Evolutionary conservation across 208 protist species (phyloP).

Genomic region (Eutreptiella sp.): DNA sequence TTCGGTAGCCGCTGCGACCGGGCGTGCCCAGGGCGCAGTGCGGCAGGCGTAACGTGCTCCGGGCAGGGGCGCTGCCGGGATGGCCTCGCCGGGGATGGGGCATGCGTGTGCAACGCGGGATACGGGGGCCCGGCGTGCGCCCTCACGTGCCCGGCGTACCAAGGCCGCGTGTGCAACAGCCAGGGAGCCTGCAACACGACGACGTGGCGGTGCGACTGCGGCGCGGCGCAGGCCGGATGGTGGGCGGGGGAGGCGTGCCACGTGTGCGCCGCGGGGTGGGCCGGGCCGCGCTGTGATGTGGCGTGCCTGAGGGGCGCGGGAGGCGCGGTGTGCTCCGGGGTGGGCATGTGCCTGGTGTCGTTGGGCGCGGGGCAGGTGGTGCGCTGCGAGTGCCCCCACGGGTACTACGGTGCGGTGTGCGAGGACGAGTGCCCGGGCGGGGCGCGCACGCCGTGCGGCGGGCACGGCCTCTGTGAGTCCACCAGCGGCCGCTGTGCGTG

Average conservation of each 20-base stretch:
- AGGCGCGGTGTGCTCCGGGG: no score
- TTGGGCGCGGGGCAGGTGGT: background rate
- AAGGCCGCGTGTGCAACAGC: background rate
- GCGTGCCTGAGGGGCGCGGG: no score
- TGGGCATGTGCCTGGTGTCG: no score
- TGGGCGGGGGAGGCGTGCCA: slow-evolving; percentile 16
- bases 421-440: background rate
- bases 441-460: background rate
- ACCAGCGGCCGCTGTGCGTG: background rate
- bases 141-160: background rate
- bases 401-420: slow-evolving; percentile 15
- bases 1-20: slow-evolving; percentile 8
- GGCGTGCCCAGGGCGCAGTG: slow-evolving; percentile 21
- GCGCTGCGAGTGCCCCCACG: background rate
- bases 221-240: background rate
- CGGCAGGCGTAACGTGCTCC: background rate
- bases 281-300: no score
- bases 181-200: background rate
- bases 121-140: slow-evolving; percentile 1
- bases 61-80: background rate
- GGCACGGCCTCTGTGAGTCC: background rate
- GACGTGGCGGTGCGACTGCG: slow-evolving; percentile 15
- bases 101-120: slow-evolving; percentile 16
- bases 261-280: no score
- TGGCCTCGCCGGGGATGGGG: background rate